These are phyloP conservation scores for Sesbania bispinosa DNA, from an alignment of 306 rosid genomes.

Conservation along the genomic window DNA sequence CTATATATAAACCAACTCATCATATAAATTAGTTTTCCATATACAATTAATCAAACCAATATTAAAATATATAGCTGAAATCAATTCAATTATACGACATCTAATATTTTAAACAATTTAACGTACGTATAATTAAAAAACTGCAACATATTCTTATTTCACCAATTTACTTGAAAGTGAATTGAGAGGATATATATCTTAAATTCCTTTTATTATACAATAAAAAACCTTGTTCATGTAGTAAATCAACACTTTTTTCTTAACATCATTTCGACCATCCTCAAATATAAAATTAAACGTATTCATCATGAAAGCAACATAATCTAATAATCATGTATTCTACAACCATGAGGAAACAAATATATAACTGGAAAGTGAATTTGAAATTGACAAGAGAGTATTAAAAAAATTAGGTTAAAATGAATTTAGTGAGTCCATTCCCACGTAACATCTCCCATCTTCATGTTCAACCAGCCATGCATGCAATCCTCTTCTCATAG, in stretches of 20 bases:
- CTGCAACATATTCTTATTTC: neutral
- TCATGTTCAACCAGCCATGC: neutral
- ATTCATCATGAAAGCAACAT: neutral
- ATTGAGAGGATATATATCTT: neutral
- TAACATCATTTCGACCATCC: neutral
- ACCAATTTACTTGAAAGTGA: neutral
- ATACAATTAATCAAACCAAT: too few species aligned
- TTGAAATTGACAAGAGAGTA: neutral
- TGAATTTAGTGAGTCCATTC: neutral
- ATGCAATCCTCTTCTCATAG: constrained; percentile 19
- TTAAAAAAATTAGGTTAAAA: neutral
- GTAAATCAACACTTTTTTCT: neutral
- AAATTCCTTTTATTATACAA: neutral
- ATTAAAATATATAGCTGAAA: neutral
- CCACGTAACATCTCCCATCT: neutral
- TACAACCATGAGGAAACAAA: neutral
- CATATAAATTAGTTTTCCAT: too few species aligned
- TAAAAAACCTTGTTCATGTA: neutral
- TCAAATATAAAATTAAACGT: neutral
- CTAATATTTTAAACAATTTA: neutral
- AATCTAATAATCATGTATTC: neutral
- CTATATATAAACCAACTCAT: too few species aligned
- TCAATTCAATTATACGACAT: neutral
- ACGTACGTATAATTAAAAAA: too few species aligned
- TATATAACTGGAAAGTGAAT: neutral